Conservation (phyloP, 257 asterid species). For the Scutellaria barbata region DNA sequence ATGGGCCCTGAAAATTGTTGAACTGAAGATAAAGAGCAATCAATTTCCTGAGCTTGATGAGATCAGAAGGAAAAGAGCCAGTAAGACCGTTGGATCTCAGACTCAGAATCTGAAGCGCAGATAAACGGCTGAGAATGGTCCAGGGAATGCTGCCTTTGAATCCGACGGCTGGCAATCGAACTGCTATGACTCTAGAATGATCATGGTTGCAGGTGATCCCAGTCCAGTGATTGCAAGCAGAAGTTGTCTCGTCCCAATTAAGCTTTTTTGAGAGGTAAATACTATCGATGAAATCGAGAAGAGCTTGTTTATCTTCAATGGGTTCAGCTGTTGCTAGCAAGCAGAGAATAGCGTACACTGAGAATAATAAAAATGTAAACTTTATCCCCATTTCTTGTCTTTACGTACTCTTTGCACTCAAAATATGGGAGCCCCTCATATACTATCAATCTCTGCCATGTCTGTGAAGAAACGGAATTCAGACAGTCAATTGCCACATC, state of each 20-base stretch:
- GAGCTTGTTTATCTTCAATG: conserved; percentile 52
- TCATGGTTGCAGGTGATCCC: conserved; percentile 51
- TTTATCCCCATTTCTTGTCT: conserved; percentile 36
- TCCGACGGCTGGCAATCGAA: conserved; percentile 54
- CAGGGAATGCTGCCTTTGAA: conserved; percentile 47
- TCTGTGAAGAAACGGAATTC: conserved; percentile 23
- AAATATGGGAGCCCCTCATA: conserved; percentile 22
- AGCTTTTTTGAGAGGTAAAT: conserved; percentile 41
- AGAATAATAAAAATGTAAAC: conserved; percentile 33
- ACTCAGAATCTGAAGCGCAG: conserved; percentile 53
- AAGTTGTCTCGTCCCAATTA: conserved; percentile 44
- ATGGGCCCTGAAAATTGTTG: conserved; percentile 49
- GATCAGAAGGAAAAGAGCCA: conserved; percentile 57
- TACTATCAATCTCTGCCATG: conserved; percentile 29
- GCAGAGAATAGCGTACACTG: conserved; percentile 26
- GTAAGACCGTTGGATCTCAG: conserved; percentile 52
- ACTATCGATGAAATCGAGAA: conserved; percentile 48
- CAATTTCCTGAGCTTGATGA: conserved; percentile 44
- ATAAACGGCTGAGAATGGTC: conserved; percentile 54
- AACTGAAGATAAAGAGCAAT: conserved; percentile 49
- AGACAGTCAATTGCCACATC: conserved; percentile 28
- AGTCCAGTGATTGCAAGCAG: conserved; percentile 53
- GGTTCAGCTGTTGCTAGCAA: conserved; percentile 40
- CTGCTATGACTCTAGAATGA: conserved; percentile 42
- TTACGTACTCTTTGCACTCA: not conserved